Conservation (phyloP, 139 green algal genomes). For the Auxenochlorella pyrenoidosa region DNA sequence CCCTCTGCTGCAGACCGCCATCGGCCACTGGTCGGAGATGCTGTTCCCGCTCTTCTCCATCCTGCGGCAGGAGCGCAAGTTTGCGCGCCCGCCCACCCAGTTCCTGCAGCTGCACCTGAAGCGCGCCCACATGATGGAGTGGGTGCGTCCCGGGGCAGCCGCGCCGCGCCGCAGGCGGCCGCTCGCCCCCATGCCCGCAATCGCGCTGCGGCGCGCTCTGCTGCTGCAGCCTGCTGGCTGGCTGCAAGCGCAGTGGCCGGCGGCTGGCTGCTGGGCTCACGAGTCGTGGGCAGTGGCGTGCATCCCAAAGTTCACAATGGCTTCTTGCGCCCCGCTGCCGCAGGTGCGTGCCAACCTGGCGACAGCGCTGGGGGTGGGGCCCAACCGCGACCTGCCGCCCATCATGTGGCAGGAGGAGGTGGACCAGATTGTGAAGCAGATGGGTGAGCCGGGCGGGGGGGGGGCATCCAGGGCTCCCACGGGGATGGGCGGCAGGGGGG, state of each 20-base stretch:
- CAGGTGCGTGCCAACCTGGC: slow-evolving; percentile 42
- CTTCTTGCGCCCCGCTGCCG: too few relatives aligned
- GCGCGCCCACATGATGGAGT: slow-evolving; percentile 83
- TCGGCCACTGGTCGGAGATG: slow-evolving; percentile 90
- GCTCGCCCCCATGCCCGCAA: too few relatives aligned
- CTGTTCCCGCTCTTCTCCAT: slow-evolving; percentile 82
- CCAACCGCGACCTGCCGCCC: slow-evolving; percentile 68
- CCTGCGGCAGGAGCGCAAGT: slow-evolving; percentile 53
- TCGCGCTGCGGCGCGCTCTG: too few relatives aligned
- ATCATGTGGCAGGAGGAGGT: slow-evolving; percentile 80
- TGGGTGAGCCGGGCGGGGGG: slow-evolving; percentile 55
- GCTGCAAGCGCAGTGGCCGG: too few relatives aligned
- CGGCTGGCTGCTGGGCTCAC: slow-evolving; percentile 56
- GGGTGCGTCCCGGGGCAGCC: slow-evolving; percentile 64
- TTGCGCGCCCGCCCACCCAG: slow-evolving; percentile 64
- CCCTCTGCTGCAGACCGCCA: slow-evolving; percentile 73
- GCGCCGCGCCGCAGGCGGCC: too few relatives aligned
- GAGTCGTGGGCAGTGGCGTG: not conserved
- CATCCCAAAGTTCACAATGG: too few relatives aligned
- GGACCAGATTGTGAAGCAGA: slow-evolving; percentile 66
- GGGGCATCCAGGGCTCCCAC: not conserved
- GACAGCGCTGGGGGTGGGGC: slow-evolving; percentile 55
- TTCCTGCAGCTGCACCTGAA: slow-evolving; percentile 81
- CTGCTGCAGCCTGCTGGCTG: too few relatives aligned
- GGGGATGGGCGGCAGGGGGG: too few relatives aligned